Conservation (phyloP, 2,329 filamentous ascomycete genomes). For the Trichoderma endophyticum region DNA sequence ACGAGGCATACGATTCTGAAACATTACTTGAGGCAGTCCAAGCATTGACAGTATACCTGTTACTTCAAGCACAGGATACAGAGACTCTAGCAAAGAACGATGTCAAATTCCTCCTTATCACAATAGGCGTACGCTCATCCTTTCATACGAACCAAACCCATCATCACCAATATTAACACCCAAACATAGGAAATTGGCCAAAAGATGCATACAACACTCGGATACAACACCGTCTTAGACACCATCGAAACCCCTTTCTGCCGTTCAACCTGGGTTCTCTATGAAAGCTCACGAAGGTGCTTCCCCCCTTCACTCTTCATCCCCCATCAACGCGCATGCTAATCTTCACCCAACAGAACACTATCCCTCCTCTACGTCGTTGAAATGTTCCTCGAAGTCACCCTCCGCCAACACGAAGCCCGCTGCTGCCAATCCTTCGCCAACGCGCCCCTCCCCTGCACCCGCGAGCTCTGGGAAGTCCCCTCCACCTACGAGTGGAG, state of each 20-base stretch:
- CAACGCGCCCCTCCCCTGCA: slow-evolving; percentile 19
- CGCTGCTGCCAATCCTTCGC: slow-evolving; percentile 3
- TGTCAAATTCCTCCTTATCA: slow-evolving; percentile 8
- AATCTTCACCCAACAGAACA: slow-evolving; percentile 2
- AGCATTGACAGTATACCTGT: slow-evolving; percentile 14
- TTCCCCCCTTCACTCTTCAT: background rate
- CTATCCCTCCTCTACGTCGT: slow-evolving; percentile 19
- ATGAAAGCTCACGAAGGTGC: slow-evolving; percentile 21
- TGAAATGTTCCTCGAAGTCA: slow-evolving; percentile 22
- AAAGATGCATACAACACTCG: background rate
- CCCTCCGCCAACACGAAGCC: background rate
- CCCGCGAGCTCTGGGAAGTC: slow-evolving; percentile 24
- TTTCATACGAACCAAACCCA: no score
- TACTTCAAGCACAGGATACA: slow-evolving; percentile 19
- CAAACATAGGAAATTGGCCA: background rate
- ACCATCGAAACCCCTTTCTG: background rate
- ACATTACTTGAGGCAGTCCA: slow-evolving; percentile 18
- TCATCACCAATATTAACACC: background rate
- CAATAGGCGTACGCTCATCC: slow-evolving; percentile 16
- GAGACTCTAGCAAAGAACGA: slow-evolving; percentile 16
- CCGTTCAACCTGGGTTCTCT: slow-evolving; percentile 17
- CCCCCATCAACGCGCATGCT: background rate
- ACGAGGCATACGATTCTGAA: background rate
- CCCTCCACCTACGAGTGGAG: slow-evolving; percentile 18
- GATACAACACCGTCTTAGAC: background rate